Conservation (phyloP, 257 asterid genomes). For the Solanum sitiens region DNA sequence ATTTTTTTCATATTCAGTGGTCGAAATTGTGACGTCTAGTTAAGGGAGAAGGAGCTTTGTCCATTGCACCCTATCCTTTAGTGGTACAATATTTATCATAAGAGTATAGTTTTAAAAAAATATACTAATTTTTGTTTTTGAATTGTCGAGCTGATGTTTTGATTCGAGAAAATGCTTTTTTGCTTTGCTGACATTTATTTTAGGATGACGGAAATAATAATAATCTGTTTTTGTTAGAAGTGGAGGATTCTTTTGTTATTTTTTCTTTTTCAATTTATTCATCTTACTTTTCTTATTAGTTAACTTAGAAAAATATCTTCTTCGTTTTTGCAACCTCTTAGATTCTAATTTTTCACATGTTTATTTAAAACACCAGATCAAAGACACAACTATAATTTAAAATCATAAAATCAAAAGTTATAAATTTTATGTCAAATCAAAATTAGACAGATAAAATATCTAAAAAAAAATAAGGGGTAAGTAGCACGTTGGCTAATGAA, state of each 20-base stretch:
- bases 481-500: background rate
- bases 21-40: too few relatives aligned
- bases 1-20: too few relatives aligned
- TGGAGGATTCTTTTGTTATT: background rate
- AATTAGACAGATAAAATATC: too few relatives aligned
- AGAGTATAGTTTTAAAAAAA: background rate
- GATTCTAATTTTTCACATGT: too few relatives aligned
- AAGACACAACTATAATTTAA: too few relatives aligned
- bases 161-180: background rate
- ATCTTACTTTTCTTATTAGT: background rate
- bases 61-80: background rate
- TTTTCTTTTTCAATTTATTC: background rate
- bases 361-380: too few relatives aligned
- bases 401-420: too few relatives aligned
- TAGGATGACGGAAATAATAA: background rate
- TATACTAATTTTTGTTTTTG: background rate
- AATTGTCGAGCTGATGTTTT: background rate
- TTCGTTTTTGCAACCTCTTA: accelerated
- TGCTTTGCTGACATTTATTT: background rate
- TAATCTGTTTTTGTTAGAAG: background rate
- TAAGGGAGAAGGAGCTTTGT: too few relatives aligned
- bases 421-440: too few relatives aligned
- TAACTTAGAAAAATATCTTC: too few relatives aligned
- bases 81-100: background rate
- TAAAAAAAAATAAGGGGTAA: background rate